Evolutionary conservation across 1,139 yeast species (phyloP).

Genomic region (Geotrichum candidum): DNA sequence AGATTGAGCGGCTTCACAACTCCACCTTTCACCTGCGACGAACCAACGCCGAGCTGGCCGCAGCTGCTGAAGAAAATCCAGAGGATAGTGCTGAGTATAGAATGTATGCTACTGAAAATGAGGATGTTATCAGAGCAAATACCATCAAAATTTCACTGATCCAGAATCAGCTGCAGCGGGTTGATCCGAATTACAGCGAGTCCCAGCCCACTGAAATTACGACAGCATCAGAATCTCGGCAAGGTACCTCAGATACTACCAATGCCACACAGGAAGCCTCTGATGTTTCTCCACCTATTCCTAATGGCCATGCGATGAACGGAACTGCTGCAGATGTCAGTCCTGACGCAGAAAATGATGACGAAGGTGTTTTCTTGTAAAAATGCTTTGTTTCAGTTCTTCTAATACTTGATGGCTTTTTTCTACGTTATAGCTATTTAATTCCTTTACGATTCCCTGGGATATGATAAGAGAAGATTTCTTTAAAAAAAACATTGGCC

Average conservation of each 20-base stretch:
- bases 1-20: conserved; percentile 10
- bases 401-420: neutral
- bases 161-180: neutral
- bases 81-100: conserved; percentile 9
- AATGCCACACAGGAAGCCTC: neutral
- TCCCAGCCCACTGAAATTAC: neutral
- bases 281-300: neutral
- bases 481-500: too few species aligned
- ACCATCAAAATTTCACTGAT: neutral
- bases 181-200: neutral
- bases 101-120: conserved; percentile 9
- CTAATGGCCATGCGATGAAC: neutral
- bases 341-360: neutral
- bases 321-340: neutral
- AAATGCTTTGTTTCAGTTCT: neutral
- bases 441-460: neutral
- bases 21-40: conserved; percentile 14
- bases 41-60: conserved; percentile 7
- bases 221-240: neutral
- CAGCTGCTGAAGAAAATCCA: neutral
- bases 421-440: neutral
- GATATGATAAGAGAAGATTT: neutral
- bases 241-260: neutral
- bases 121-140: conserved; percentile 7
- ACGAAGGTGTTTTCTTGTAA: neutral